phyloP scores from a whole-genome alignment of 2,329 filamentous ascomycete species.

The Paecilomyces sp. region DNA sequence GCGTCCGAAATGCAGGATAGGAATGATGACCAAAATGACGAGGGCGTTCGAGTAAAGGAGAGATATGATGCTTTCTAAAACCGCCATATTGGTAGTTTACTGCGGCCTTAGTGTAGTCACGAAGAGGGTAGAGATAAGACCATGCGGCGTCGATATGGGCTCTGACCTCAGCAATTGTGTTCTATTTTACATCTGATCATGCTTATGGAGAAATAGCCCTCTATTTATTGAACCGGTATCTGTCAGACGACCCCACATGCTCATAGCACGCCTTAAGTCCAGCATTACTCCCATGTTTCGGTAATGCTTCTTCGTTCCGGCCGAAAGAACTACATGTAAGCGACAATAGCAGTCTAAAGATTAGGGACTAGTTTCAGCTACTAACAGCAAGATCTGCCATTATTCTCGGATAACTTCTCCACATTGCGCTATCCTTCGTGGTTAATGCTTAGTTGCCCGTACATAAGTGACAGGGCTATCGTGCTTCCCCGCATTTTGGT shows the following conservation, averaged over 20 bases:
- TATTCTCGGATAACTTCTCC: background rate
- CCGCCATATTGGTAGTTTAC: background rate
- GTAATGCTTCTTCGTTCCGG: background rate
- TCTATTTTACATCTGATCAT: background rate
- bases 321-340: background rate
- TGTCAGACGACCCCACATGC: background rate
- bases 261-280: background rate
- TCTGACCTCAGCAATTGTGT: background rate
- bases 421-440: background rate
- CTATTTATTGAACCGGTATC: background rate
- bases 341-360: background rate
- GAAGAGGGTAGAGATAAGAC: background rate
- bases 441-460: background rate
- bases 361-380: background rate
- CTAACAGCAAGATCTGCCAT: background rate
- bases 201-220: background rate
- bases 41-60: conserved; percentile 7
- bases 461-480: background rate
- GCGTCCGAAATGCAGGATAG: conserved; percentile 2
- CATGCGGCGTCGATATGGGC: background rate
- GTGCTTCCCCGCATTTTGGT: background rate
- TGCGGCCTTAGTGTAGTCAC: background rate
- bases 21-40: background rate
- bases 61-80: background rate
- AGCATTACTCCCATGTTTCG: background rate